Evolutionary conservation across 441 rosid genomes (phyloP).

Genomic region (Metrosideros polymorpha): DNA sequence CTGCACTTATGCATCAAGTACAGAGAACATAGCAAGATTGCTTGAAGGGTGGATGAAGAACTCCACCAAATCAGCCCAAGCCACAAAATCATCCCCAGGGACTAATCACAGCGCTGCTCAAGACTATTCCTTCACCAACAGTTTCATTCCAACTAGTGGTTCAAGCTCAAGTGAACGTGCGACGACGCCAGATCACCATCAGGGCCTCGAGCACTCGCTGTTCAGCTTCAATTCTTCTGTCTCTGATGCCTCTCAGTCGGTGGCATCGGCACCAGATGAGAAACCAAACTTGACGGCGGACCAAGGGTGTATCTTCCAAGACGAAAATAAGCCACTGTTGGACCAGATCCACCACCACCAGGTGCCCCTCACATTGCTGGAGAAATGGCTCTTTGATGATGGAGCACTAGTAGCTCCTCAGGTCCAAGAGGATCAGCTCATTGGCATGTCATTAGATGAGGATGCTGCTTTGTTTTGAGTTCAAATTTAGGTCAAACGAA

Average conservation of each 20-base stretch:
- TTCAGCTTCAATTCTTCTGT: slow-evolving; percentile 39
- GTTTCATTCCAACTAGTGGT: not conserved
- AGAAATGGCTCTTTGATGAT: slow-evolving; percentile 90
- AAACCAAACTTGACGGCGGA: slow-evolving; percentile 21
- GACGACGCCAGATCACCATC: slow-evolving; percentile 5
- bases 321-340: slow-evolving; percentile 29
- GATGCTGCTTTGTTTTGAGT: slow-evolving; percentile 25
- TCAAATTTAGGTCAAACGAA: not conserved
- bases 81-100: slow-evolving; percentile 3
- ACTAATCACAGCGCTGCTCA: not conserved
- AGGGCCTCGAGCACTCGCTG: slow-evolving; percentile 18
- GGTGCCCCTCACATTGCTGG: slow-evolving; percentile 61
- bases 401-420: slow-evolving; percentile 13
- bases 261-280: slow-evolving; percentile 30
- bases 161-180: slow-evolving; percentile 26
- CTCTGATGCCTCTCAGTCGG: slow-evolving; percentile 23
- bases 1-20: slow-evolving; percentile 38
- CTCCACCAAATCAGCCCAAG: slow-evolving; percentile 13
- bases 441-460: slow-evolving; percentile 42
- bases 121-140: not conserved
- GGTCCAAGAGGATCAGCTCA: slow-evolving; percentile 30
- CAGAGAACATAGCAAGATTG: slow-evolving; percentile 57
- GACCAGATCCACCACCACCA: slow-evolving; percentile 1
- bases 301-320: slow-evolving; percentile 25
- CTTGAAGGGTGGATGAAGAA: slow-evolving; percentile 53